Base-by-base conservation (phyloP, 108 stramenopile species). In the Cylindrotheca closterium region DNA sequence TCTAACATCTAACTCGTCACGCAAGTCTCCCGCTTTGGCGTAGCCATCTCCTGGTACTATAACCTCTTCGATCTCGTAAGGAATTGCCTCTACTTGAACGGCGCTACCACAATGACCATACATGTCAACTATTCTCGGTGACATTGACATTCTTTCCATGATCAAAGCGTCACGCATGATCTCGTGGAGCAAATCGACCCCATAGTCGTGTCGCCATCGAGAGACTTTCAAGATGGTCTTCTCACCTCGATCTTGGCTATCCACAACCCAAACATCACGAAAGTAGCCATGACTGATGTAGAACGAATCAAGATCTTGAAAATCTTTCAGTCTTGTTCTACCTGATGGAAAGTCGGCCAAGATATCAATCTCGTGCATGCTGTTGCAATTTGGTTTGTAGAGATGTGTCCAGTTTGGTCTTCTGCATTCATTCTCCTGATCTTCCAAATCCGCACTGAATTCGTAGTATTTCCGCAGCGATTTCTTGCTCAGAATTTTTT, bases 51-150 rank as follows among this genome's bases (percentile, higher is more conserved):
- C 74, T 22, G 50, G 29, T n/a, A 86, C 58, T 17, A 83, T 70
- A 8, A 60, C 47, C 34, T 80, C 79, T 68, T 83, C 75, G 46
- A 85, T 79, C 62, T 85, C 79, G 18, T 71, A 72, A n/a, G 84
- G 72, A 7, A 70, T 70, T 0, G 75, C 67, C 60, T 87, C 86
- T 5, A 70, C 77, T 51, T 73, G 63, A 0, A 87, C 71, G 18
- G 84, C 58, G 26, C 55, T 57, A 1, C 81, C 83, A 58, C 90
- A 91, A 51, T 88, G 80, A 18, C 85, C 83, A 33, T 84, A 91
- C 7, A 86, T 71, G 48, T 88, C 62, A 28, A 91, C 73, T 37
- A 91, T 85, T 19, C 76, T 67, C 24, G 86, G 85, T 2, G 84
- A 81, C 31, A 58, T 58, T 4, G 79, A 73, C 66, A 91, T 30